Conservation (phyloP, 1,284 basidiomycete species). For the Moesziomyces antarcticus region DNA sequence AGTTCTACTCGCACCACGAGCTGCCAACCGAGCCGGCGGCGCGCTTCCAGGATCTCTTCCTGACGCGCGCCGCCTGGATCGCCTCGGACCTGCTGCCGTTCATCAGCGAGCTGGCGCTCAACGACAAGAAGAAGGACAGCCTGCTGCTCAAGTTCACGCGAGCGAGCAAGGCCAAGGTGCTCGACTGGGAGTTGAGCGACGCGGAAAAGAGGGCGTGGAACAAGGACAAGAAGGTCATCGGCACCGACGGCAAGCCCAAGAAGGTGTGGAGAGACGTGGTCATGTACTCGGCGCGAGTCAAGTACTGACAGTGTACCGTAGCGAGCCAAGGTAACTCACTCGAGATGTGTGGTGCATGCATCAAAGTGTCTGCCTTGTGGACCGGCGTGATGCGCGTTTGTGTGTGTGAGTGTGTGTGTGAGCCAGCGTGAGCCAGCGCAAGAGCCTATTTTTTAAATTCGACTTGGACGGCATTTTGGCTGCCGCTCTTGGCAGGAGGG, state of each 20-base stretch:
- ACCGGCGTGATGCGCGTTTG: no score
- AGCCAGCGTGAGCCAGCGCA: no score
- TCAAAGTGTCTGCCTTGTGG: no score
- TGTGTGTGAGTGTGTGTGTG: no score
- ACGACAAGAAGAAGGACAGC: slow-evolving; percentile 46
- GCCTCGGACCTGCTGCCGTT: slow-evolving; percentile 68
- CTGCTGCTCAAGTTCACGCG: slow-evolving; percentile 57
- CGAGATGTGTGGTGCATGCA: no score
- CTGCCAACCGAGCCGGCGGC: slow-evolving; percentile 60
- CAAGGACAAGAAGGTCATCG: slow-evolving; percentile 37
- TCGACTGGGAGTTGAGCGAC: slow-evolving; percentile 36
- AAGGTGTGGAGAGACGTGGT: slow-evolving; percentile 34
- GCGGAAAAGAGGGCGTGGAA: slow-evolving; percentile 31
- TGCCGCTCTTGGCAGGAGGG: no score
- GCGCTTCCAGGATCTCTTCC: slow-evolving; percentile 65
- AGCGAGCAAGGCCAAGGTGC: slow-evolving; percentile 42
- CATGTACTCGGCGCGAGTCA: slow-evolving; percentile 51
- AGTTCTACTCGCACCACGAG: slow-evolving; percentile 56
- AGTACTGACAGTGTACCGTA: slow-evolving; percentile 20
- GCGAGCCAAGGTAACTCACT: no score
- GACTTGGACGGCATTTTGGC: no score
- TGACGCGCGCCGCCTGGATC: slow-evolving; percentile 57
- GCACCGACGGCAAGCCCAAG: slow-evolving; percentile 18
- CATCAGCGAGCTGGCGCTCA: slow-evolving; percentile 46
- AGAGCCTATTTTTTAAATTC: no score